Conservation (phyloP, 345 rosid species). For the Murraya paniculata region DNA sequence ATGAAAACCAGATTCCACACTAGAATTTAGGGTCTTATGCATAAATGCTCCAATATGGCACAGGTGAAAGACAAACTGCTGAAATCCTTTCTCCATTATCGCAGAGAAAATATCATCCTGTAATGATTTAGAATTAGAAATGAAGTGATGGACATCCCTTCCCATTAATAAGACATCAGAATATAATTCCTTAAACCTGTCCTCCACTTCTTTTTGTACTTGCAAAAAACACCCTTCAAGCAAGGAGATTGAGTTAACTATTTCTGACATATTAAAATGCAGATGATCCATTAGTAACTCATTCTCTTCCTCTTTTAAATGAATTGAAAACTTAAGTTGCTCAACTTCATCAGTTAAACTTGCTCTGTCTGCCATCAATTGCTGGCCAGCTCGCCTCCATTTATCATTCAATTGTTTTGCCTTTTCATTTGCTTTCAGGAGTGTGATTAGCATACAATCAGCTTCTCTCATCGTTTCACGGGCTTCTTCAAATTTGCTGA, state of each 20-base stretch:
- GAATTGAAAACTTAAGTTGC: conserved; percentile 49
- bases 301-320: conserved; percentile 53
- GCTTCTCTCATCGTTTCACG: conserved; percentile 74
- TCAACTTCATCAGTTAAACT: conserved; percentile 52
- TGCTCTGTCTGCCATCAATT: conserved; percentile 47
- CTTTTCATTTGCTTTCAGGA: conserved; percentile 63
- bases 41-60: conserved; percentile 45
- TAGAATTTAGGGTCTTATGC: conserved; percentile 31
- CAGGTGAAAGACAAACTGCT: conserved; percentile 40
- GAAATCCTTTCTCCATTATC: conserved; percentile 58
- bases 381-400: conserved; percentile 59
- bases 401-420: conserved; percentile 43
- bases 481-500: conserved; percentile 62
- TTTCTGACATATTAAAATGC: conserved; percentile 37
- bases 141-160: conserved; percentile 37
- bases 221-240: conserved; percentile 58
- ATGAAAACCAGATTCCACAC: conserved; percentile 15
- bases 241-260: conserved; percentile 45
- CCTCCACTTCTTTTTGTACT: conserved; percentile 58
- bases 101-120: conserved; percentile 53
- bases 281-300: conserved; percentile 44
- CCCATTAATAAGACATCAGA: conserved; percentile 46
- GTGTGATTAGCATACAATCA: conserved; percentile 57
- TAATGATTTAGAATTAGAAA: conserved; percentile 46
- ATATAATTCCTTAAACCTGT: conserved; percentile 40